A percentile compares a stretch with the other conserved stretches of the same genome.
Conservation (phyloP, 2,329 filamentous ascomycete genomes). For the Neonectria magnoliae region DNA sequence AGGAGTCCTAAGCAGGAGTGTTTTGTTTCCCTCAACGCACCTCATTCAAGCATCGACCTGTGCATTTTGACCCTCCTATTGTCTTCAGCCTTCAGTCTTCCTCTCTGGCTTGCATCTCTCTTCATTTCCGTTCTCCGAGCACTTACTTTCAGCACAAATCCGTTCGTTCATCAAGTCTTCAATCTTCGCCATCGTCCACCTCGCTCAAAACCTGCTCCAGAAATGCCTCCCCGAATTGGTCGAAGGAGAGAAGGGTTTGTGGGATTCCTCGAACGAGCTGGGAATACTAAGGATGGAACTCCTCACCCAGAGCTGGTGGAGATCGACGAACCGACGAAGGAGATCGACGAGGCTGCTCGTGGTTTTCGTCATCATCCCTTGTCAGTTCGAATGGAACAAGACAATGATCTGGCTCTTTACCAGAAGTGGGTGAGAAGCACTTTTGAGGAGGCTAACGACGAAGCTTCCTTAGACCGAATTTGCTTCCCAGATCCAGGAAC, state of each 20-base stretch:
- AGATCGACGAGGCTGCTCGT: not conserved
- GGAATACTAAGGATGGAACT: not conserved
- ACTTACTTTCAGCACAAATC: not conserved
- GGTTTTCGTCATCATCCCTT: not conserved
- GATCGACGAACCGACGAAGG: not conserved
- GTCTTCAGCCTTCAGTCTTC: too few relatives aligned
- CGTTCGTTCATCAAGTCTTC: too few relatives aligned
- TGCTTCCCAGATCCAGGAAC: not conserved
- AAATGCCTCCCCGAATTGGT: not conserved
- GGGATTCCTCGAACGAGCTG: not conserved
- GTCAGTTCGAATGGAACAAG: not conserved
- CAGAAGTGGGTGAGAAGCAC: not conserved
- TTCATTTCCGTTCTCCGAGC: too few relatives aligned
- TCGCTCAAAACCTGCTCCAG: too few relatives aligned
- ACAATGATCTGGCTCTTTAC: not conserved
- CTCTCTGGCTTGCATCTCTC: too few relatives aligned
- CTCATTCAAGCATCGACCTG: too few relatives aligned
- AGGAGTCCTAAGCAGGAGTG: too few relatives aligned
- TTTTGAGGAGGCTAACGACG: not conserved
- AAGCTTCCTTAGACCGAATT: not conserved
- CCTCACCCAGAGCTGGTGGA: not conserved
- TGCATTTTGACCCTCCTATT: too few relatives aligned
- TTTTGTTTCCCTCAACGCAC: too few relatives aligned
- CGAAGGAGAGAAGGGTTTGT: not conserved
- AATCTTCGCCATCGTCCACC: too few relatives aligned